These are phyloP conservation scores for Ormosia emarginata DNA, from an alignment of 306 rosid species.

Conservation along the genomic window DNA sequence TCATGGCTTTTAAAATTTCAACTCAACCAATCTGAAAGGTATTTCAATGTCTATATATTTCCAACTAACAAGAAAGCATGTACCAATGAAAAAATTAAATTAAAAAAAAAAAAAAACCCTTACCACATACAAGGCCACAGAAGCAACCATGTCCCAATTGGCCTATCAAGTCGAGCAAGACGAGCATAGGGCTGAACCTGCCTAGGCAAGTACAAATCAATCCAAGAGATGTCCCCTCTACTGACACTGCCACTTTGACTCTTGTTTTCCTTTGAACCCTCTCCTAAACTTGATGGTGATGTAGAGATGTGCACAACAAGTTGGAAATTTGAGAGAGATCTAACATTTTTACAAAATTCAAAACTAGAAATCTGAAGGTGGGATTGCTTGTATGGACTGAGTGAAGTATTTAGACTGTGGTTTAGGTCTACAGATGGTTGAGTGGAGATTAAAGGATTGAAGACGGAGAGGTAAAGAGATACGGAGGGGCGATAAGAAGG, in stretches of 20 bases:
- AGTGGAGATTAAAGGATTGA: constrained; percentile 28
- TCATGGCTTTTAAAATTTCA: background rate
- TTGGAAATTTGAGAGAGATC: constrained; percentile 30
- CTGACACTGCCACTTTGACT: constrained; percentile 20
- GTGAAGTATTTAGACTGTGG: background rate
- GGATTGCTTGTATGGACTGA: constrained; percentile 14
- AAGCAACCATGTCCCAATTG: constrained; percentile 93
- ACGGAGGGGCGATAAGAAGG: constrained; percentile 8
- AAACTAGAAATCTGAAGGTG: background rate
- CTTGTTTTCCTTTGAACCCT: constrained; percentile 30
- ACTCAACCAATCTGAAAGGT: background rate
- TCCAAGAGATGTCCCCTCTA: constrained; percentile 50
- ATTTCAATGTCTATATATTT: background rate
- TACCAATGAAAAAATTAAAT: background rate
- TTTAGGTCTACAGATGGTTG: constrained; percentile 11
- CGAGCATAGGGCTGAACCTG: constrained; percentile 68
- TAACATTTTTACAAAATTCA: constrained; percentile 7
- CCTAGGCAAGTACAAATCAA: constrained; percentile 62
- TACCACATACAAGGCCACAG: constrained; percentile 97
- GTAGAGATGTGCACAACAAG: constrained; percentile 45
- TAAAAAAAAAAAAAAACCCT: constrained; percentile 10
- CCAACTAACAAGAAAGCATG: background rate
- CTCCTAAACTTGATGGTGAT: constrained; percentile 35
- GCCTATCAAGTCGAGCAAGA: constrained; percentile 92
- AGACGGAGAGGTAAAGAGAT: constrained; percentile 1